Conservation (phyloP, 1,284 basidiomycete species). For the Naganishia albida region DNA sequence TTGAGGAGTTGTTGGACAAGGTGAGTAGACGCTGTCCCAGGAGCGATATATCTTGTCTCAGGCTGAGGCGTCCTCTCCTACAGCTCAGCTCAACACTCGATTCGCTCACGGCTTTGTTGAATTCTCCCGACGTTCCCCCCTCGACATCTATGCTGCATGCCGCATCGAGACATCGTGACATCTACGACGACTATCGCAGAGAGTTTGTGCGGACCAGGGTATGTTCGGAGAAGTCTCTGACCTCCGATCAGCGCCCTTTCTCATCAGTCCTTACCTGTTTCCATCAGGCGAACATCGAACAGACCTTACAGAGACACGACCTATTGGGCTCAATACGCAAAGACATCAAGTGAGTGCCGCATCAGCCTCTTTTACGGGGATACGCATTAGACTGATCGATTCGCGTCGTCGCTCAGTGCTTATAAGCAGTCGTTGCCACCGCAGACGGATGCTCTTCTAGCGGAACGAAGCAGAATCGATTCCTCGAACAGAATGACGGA, state of each 20-base stretch:
- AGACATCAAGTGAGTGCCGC: conserved; percentile 78
- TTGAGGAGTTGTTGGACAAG: conserved; percentile 85
- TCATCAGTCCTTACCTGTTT: neutral
- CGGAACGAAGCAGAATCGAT: conserved; percentile 85
- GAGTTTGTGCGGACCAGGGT: conserved; percentile 84
- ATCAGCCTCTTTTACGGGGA: too few species aligned
- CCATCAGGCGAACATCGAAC: conserved; percentile 71
- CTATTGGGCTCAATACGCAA: conserved; percentile 88
- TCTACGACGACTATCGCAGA: conserved; percentile 80
- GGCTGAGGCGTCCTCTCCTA: neutral
- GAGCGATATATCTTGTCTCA: neutral
- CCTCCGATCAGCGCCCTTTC: neutral
- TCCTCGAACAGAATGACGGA: conserved; percentile 93
- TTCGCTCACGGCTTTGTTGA: conserved; percentile 67
- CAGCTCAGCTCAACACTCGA: conserved; percentile 83
- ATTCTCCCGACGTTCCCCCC: conserved; percentile 70
- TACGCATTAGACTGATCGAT: too few species aligned
- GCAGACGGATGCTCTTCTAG: conserved; percentile 80
- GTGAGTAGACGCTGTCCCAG: conserved; percentile 55
- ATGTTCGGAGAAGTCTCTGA: conserved; percentile 17
- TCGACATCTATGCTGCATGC: conserved; percentile 83
- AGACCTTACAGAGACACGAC: conserved; percentile 81
- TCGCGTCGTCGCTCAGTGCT: conserved; percentile 47
- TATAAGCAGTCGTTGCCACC: conserved; percentile 74
- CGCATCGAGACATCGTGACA: conserved; percentile 84